Conservation (phyloP, 2,329 filamentous ascomycete genomes). For the Madurella fahalii region DNA sequence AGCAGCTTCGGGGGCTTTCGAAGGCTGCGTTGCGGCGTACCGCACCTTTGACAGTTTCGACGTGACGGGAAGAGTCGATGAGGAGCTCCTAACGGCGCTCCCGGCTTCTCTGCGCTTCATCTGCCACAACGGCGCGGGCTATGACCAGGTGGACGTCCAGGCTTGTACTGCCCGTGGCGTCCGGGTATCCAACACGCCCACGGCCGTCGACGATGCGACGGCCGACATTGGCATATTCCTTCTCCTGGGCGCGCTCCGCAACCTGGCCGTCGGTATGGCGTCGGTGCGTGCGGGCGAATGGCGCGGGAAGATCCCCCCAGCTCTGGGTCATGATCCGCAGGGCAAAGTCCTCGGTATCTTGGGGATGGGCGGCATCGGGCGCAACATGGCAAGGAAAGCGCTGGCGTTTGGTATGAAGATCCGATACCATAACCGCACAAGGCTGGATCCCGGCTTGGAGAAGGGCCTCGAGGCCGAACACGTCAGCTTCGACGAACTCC, state of each 20-base stretch:
- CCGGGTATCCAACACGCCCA: constrained; percentile 76
- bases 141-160: constrained; percentile 74
- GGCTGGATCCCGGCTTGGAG: constrained; percentile 52
- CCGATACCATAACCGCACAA: constrained; percentile 68
- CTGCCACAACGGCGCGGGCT: constrained; percentile 70
- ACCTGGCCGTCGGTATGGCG: constrained; percentile 64
- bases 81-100: constrained; percentile 59
- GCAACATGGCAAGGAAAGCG: constrained; percentile 71
- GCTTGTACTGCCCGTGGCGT: constrained; percentile 66
- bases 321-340: constrained; percentile 70
- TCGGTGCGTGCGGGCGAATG: constrained; percentile 64
- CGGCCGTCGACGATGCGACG: constrained; percentile 75
- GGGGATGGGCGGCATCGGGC: constrained; percentile 82
- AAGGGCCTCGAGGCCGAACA: constrained; percentile 57
- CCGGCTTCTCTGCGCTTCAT: constrained; percentile 54
- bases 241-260: constrained; percentile 72
- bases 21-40: constrained; percentile 62
- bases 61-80: constrained; percentile 67
- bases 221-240: constrained; percentile 79
- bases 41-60: constrained; percentile 63
- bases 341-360: constrained; percentile 76
- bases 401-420: constrained; percentile 71
- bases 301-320: constrained; percentile 54
- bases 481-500: constrained; percentile 68
- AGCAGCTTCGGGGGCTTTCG: constrained; percentile 60